phyloP scores from a whole-genome alignment of 2,329 filamentous ascomycete species.

The Beauveria asiatica region DNA sequence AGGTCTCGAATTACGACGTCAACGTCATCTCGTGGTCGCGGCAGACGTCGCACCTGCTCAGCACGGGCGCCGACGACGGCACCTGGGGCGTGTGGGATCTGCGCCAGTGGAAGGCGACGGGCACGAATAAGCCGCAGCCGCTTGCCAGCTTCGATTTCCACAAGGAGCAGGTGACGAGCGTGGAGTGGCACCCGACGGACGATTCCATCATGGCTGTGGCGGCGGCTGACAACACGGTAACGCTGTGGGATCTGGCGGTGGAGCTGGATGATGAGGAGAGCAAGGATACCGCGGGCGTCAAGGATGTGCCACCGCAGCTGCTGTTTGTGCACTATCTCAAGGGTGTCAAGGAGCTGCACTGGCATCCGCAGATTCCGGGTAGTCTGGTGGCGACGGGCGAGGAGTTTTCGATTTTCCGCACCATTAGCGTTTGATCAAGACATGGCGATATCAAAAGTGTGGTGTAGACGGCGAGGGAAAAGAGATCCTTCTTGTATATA shows the following conservation, averaged over 20 bases:
- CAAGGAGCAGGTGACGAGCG: constrained; percentile 88
- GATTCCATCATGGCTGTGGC: constrained; percentile 92
- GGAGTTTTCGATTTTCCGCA: constrained; percentile 78
- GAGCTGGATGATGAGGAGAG: constrained; percentile 97
- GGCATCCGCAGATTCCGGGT: constrained; percentile 94
- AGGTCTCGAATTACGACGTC: constrained; percentile 77
- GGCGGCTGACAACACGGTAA: constrained; percentile 87
- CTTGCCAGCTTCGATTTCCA: constrained; percentile 95
- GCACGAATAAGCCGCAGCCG: constrained; percentile 56
- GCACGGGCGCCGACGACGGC: constrained; percentile 87
- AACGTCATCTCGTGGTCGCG: constrained; percentile 96
- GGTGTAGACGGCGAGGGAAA: not conserved
- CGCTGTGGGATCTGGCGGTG: constrained; percentile 92
- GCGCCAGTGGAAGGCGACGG: constrained; percentile 71
- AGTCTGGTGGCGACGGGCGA: constrained; percentile 83
- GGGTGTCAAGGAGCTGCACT: constrained; percentile 90
- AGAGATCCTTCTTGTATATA: not conserved
- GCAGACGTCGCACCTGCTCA: constrained; percentile 80
- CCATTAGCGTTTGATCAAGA: constrained; percentile 59
- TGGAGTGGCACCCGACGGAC: constrained; percentile 97
- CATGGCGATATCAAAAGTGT: not conserved
- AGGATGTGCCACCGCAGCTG: constrained; percentile 87
- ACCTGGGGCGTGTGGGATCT: constrained; percentile 96
- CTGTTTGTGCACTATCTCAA: constrained; percentile 96
- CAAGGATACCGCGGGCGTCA: constrained; percentile 75